Evolutionary conservation across 495 filamentous ascomycete genomes (phyloP).

Genomic region (Margaritispora aquatica): DNA sequence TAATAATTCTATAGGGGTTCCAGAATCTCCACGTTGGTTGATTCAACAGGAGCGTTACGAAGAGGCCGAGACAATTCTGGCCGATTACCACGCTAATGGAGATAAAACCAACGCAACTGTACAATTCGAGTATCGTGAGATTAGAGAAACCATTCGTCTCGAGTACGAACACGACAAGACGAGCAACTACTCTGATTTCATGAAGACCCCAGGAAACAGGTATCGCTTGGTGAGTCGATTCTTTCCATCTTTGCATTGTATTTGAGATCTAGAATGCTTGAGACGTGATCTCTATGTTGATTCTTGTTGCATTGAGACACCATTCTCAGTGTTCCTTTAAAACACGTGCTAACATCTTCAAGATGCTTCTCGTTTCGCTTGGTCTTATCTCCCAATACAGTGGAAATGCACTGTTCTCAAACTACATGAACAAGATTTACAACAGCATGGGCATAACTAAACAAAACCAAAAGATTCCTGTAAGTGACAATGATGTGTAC

Average conservation of each 20-base stretch:
- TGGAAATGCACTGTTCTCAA: constrained; percentile 60
- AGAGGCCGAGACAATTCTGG: constrained; percentile 41
- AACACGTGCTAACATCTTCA: too few species aligned
- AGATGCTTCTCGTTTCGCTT: constrained; percentile 50
- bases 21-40: constrained; percentile 56
- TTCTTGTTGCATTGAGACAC: too few species aligned
- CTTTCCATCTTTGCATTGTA: too few species aligned
- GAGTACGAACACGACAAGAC: constrained; percentile 38
- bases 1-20: constrained; percentile 20
- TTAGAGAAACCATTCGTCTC: constrained; percentile 42
- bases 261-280: too few species aligned
- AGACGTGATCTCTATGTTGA: too few species aligned
- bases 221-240: constrained; percentile 53
- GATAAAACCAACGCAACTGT: constrained; percentile 30
- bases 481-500: constrained; percentile 19
- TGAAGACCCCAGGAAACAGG: constrained; percentile 48
- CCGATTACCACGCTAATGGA: constrained; percentile 38
- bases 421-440: constrained; percentile 49
- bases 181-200: constrained; percentile 43
- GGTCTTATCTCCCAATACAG: constrained; percentile 65
- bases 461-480: constrained; percentile 46
- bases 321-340: too few species aligned
- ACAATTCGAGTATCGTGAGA: constrained; percentile 31
- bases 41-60: constrained; percentile 42
- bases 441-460: constrained; percentile 43